These are phyloP conservation scores for Debaryomycetaceae sp. DNA, from an alignment of 1,139 yeast genomes.

Conservation along the genomic window DNA sequence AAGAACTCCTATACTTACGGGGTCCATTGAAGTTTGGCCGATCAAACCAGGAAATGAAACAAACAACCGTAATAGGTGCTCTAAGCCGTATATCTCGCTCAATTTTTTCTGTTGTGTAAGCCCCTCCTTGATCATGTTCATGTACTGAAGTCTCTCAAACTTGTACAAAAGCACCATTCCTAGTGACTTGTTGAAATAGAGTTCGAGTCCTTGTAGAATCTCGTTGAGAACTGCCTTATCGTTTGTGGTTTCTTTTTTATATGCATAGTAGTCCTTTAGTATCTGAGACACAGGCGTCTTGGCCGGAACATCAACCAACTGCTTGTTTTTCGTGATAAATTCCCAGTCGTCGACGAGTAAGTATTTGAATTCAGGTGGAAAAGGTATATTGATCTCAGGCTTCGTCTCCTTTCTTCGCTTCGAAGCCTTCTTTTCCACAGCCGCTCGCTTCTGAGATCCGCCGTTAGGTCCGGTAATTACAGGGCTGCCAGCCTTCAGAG, in stretches of 20 bases:
- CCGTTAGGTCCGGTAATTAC: neutral
- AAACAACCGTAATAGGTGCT: constrained; percentile 70
- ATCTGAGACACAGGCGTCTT: constrained; percentile 49
- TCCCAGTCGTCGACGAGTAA: constrained; percentile 93
- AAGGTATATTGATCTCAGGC: constrained; percentile 46
- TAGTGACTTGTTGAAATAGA: constrained; percentile 75
- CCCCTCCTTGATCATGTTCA: constrained; percentile 42
- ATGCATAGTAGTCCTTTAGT: constrained; percentile 42
- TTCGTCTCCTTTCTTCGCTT: constrained; percentile 3
- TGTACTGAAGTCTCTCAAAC: constrained; percentile 79
- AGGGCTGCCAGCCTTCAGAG: neutral
- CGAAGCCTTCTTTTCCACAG: constrained; percentile 2
- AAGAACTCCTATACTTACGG: constrained; percentile 57
- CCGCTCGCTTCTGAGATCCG: constrained; percentile 1
- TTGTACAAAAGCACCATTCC: constrained; percentile 76
- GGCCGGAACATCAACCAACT: constrained; percentile 62
- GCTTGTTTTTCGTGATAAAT: constrained; percentile 72
- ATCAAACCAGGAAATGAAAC: constrained; percentile 79
- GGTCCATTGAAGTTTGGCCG: constrained; percentile 78
- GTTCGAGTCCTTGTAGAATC: constrained; percentile 60
- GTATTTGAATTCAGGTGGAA: constrained; percentile 67
- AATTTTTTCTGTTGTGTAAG: constrained; percentile 30
- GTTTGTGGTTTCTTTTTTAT: constrained; percentile 20
- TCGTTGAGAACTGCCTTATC: constrained; percentile 61
- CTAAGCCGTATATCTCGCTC: constrained; percentile 62